Conservation (phyloP, 441 rosid species). For the Populus tomentosa region DNA sequence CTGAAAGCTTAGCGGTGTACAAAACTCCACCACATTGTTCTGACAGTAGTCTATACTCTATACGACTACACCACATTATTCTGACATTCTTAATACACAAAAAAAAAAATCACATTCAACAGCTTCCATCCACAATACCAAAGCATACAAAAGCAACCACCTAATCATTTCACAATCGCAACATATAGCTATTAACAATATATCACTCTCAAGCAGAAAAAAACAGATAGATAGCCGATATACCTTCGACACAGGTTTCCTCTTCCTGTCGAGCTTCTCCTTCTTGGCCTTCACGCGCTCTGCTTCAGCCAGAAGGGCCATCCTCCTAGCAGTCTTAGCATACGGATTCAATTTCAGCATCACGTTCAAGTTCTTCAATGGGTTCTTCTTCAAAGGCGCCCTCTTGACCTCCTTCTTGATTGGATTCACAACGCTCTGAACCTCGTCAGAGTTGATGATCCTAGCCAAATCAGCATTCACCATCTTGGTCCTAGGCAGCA, state of each 20-base stretch:
- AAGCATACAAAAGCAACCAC: background rate
- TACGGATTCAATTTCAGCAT: conserved; percentile 86
- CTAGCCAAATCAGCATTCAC: conserved; percentile 89
- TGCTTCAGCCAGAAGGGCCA: conserved; percentile 86
- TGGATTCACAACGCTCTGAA: conserved; percentile 88
- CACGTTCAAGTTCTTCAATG: conserved; percentile 72
- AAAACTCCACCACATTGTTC: background rate
- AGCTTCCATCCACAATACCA: background rate
- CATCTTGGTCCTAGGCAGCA: conserved; percentile 83
- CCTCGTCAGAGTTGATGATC: conserved; percentile 94
- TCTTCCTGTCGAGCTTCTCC: conserved; percentile 91
- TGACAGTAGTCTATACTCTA: background rate
- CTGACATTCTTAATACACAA: background rate
- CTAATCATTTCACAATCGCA: background rate
- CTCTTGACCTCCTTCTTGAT: conserved; percentile 69
- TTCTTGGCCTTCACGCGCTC: conserved; percentile 88
- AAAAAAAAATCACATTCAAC: background rate
- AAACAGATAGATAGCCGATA: background rate
- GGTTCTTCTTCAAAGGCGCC: conserved; percentile 88
- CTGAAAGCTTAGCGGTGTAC: background rate
- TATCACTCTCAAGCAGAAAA: background rate
- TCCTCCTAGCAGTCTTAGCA: conserved; percentile 91
- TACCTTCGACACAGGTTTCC: conserved; percentile 76
- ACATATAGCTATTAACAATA: background rate
- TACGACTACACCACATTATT: background rate